Conservation (phyloP, 2,329 filamentous ascomycete genomes). For the Zopfia rhizophila region DNA sequence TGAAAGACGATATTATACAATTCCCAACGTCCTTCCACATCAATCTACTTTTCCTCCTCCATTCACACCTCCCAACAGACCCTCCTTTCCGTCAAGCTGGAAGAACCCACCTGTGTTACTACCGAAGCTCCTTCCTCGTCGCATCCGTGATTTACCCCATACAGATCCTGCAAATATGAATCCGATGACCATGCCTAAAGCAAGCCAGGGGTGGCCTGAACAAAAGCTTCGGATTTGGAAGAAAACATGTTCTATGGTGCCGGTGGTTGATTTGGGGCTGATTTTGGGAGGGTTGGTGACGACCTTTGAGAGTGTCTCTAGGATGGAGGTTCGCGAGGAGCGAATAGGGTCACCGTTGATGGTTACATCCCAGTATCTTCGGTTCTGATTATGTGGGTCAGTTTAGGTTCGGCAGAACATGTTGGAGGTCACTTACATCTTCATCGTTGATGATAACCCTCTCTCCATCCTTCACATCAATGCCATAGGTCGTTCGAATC, state of each 20-base stretch:
- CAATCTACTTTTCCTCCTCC: constrained; percentile 47
- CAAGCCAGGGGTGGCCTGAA: constrained; percentile 57
- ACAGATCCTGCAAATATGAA: constrained; percentile 62
- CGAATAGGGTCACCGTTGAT: constrained; percentile 90
- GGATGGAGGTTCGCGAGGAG: constrained; percentile 87
- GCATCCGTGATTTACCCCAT: constrained; percentile 42
- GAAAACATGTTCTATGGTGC: constrained; percentile 76
- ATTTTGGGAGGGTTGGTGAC: constrained; percentile 76
- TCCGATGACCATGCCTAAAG: constrained; percentile 66
- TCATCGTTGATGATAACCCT: constrained; percentile 97
- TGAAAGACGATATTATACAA: no score
- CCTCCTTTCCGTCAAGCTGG: constrained; percentile 74
- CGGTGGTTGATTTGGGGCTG: constrained; percentile 80
- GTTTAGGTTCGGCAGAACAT: constrained; percentile 2
- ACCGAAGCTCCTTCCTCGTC: constrained; percentile 55
- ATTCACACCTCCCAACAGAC: constrained; percentile 69
- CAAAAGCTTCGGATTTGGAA: constrained; percentile 54
- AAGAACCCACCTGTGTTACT: constrained; percentile 70
- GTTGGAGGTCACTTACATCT: constrained; percentile 73
- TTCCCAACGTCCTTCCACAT: no score
- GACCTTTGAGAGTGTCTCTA: constrained; percentile 83
- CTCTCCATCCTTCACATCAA: constrained; percentile 86
- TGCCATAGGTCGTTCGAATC: constrained; percentile 93
- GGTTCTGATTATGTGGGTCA: constrained; percentile 69
- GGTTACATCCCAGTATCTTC: constrained; percentile 93